Conservation (phyloP, 768 basidiomycete genomes). For the Tephrocybe sp. region DNA sequence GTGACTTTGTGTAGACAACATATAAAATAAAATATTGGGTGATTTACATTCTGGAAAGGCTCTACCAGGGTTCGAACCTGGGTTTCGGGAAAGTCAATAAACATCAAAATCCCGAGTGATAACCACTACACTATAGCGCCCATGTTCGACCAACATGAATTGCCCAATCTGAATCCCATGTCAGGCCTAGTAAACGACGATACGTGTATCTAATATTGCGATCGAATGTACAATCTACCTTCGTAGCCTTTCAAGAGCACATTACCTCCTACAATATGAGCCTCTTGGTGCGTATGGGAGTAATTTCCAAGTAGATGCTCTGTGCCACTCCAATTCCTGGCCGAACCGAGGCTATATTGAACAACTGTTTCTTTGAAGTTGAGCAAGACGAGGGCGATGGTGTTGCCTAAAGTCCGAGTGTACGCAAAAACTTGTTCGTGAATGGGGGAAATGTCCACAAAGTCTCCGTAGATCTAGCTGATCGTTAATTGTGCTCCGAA, state of each 20-base stretch:
- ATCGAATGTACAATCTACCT: conserved; percentile 30
- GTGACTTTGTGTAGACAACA: no score
- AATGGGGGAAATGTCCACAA: conserved; percentile 42
- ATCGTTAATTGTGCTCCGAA: background rate
- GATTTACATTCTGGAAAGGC: no score
- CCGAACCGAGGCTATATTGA: conserved; percentile 16
- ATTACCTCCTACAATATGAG: background rate
- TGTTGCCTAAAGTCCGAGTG: conserved; percentile 36
- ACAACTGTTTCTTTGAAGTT: conserved; percentile 41
- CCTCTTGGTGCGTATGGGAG: background rate
- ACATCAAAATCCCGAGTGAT: conserved; percentile 18
- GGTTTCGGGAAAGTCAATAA: conserved; percentile 9
- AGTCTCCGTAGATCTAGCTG: conserved; percentile 60
- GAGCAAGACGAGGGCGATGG: conserved; percentile 43
- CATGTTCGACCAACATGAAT: background rate
- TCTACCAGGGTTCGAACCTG: conserved; percentile 20
- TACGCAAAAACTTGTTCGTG: conserved; percentile 59
- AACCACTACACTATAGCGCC: conserved; percentile 18
- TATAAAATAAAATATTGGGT: no score
- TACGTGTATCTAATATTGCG: background rate
- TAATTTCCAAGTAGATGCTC: conserved; percentile 32
- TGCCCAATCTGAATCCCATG: no score
- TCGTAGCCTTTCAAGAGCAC: conserved; percentile 30
- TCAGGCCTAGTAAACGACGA: background rate
- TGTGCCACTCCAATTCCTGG: conserved; percentile 13